These are phyloP conservation scores for Penicillium fuscoglaucum DNA, from an alignment of 2,329 filamentous ascomycete species.

Conservation along the genomic window DNA sequence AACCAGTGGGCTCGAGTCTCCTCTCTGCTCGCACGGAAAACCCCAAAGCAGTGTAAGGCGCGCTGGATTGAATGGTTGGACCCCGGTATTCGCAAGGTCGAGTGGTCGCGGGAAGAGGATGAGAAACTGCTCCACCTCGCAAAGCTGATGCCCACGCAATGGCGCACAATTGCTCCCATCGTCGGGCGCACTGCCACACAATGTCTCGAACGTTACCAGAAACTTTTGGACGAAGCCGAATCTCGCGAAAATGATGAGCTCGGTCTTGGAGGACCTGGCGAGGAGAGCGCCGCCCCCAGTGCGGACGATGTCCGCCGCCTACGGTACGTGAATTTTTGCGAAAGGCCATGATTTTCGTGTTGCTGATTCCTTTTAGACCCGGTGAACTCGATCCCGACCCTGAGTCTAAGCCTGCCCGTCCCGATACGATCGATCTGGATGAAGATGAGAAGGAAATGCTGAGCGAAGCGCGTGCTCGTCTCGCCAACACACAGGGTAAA, in stretches of 20 bases:
- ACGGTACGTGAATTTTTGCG: conserved; percentile 46
- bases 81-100: conserved; percentile 95
- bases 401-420: conserved; percentile 90
- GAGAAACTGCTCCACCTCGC: conserved; percentile 95
- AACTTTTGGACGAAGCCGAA: conserved; percentile 92
- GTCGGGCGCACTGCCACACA: conserved; percentile 96
- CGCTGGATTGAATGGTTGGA: conserved; percentile 99
- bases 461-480: conserved; percentile 90
- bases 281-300: conserved; percentile 80
- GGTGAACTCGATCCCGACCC: conserved; percentile 97
- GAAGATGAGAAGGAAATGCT: conserved; percentile 99
- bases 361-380: conserved; percentile 51
- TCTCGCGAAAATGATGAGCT: conserved; percentile 79
- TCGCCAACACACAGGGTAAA: conserved; percentile 98
- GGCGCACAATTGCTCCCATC: conserved; percentile 96
- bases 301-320: conserved; percentile 89
- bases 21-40: conserved; percentile 93
- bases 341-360: not conserved
- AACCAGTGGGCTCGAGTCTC: conserved; percentile 99
- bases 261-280: conserved; percentile 77
- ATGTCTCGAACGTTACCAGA: conserved; percentile 95
- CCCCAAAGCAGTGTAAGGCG: conserved; percentile 98
- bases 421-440: conserved; percentile 96
- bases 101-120: conserved; percentile 98
- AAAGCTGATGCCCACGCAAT: conserved; percentile 98